phyloP scores from a whole-genome alignment of 345 rosid species.

The Rhodamnia argentea region DNA sequence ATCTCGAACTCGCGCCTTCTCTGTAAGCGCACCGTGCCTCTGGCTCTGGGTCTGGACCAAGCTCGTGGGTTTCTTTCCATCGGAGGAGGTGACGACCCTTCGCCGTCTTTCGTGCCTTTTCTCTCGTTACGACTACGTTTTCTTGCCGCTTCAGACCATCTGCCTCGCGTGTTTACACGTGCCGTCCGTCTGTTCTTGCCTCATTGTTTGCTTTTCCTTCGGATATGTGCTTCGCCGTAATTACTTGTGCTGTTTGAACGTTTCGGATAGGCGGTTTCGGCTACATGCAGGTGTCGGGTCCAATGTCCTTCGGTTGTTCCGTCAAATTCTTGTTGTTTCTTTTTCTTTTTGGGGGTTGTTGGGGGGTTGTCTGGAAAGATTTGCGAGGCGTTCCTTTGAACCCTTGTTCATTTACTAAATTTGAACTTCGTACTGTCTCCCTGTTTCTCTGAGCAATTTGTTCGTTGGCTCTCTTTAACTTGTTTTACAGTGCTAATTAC shows the following conservation, averaged over 20 bases:
- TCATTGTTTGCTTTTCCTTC: background rate
- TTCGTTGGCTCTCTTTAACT: background rate
- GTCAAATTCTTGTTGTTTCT: background rate
- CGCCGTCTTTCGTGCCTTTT: background rate
- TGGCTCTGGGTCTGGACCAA: background rate
- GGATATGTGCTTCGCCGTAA: background rate
- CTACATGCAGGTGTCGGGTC: background rate
- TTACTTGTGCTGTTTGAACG: background rate
- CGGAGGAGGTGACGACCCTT: background rate
- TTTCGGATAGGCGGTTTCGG: background rate
- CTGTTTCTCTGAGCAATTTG: background rate
- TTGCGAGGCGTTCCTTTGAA: background rate
- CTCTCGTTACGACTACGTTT: background rate
- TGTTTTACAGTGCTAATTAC: constrained; percentile 14
- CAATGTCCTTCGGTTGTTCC: background rate
- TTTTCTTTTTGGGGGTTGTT: background rate
- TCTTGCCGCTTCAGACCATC: background rate
- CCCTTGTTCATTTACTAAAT: background rate
- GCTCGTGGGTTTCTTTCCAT: background rate
- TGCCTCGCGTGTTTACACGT: background rate
- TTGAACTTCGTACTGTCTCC: background rate
- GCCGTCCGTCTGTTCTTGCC: background rate
- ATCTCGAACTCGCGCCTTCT: background rate
- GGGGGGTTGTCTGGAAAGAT: background rate
- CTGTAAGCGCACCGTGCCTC: no score